A percentile compares a stretch with the other conserved stretches of the same genome.
These are phyloP conservation scores for Limonium bicolor DNA, from an alignment of 148 eudicot species.

Conservation along the genomic window DNA sequence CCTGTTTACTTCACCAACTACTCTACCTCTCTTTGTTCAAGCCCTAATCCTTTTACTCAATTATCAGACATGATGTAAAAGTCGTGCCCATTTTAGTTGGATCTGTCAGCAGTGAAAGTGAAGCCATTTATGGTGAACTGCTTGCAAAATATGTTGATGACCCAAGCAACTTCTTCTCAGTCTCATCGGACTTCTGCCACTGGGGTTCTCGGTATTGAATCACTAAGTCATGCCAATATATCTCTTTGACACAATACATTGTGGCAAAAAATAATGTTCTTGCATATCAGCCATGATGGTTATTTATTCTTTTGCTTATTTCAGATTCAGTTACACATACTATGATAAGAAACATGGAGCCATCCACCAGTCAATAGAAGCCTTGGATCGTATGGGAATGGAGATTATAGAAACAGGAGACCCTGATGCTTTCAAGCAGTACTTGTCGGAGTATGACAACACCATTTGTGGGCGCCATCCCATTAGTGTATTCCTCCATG, in stretches of 20 bases:
- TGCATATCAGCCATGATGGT: neutral
- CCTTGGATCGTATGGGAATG: slow-evolving; percentile 88
- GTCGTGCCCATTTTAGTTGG: slow-evolving; percentile 94
- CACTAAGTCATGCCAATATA: neutral
- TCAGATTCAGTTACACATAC: slow-evolving; percentile 71
- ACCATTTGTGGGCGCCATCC: slow-evolving; percentile 99
- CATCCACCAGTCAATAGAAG: slow-evolving; percentile 81
- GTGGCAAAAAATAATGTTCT: too few species aligned
- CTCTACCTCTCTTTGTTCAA: neutral
- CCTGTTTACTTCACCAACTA: neutral
- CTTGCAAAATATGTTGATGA: slow-evolving; percentile 90
- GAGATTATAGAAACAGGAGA: slow-evolving; percentile 85
- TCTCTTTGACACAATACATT: too few species aligned
- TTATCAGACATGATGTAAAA: slow-evolving; percentile 53
- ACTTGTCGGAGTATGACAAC: slow-evolving; percentile 69
- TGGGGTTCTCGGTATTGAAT: slow-evolving; percentile 80
- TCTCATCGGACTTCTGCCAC: slow-evolving; percentile 96
- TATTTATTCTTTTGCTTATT: slow-evolving; percentile 1
- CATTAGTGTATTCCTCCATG: slow-evolving; percentile 88
- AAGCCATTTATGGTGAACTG: slow-evolving; percentile 66
- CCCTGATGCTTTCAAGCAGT: slow-evolving; percentile 75
- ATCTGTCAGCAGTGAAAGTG: slow-evolving; percentile 60
- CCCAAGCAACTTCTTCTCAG: slow-evolving; percentile 84
- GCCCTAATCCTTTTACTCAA: neutral
- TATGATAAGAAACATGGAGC: slow-evolving; percentile 80